phyloP scores from a whole-genome alignment of 768 basidiomycete species.

The Termitomyces sp. region DNA sequence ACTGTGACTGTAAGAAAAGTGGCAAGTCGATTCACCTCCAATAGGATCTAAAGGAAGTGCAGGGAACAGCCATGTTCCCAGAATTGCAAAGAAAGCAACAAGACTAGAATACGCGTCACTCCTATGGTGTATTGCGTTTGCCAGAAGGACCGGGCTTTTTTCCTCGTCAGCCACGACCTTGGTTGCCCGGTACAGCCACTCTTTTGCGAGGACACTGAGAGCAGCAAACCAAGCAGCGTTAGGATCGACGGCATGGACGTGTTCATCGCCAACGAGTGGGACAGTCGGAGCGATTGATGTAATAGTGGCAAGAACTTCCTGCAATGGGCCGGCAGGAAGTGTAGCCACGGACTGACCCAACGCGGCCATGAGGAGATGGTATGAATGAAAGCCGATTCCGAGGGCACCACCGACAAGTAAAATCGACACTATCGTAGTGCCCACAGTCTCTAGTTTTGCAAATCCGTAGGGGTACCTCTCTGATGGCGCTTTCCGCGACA shows the following conservation, averaged over 20 bases:
- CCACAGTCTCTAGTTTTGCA: constrained; percentile 93
- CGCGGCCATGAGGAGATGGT: constrained; percentile 73
- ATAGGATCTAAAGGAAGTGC: constrained; percentile 89
- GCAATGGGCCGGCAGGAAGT: constrained; percentile 59
- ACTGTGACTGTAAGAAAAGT: not conserved
- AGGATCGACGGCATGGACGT: constrained; percentile 70
- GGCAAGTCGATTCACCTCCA: constrained; percentile 57
- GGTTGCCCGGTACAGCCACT: constrained; percentile 90
- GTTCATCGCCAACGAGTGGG: constrained; percentile 51
- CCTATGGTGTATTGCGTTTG: constrained; percentile 98
- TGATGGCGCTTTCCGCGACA: constrained; percentile 80
- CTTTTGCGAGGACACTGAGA: constrained; percentile 75
- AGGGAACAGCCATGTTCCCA: constrained; percentile 86
- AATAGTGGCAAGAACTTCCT: constrained; percentile 57
- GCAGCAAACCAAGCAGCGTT: constrained; percentile 98
- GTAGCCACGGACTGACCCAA: constrained; percentile 63
- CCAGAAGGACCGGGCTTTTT: constrained; percentile 84
- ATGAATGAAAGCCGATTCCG: constrained; percentile 89
- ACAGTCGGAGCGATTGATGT: constrained; percentile 52
- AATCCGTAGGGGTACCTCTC: constrained; percentile 82
- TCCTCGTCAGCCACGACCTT: constrained; percentile 89
- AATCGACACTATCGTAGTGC: constrained; percentile 86
- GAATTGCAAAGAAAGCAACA: constrained; percentile 89
- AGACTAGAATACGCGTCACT: constrained; percentile 93
- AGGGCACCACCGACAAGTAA: constrained; percentile 82